These are phyloP conservation scores for Malus hybrid DNA, from an alignment of 331 rosid species.

Conservation along the genomic window DNA sequence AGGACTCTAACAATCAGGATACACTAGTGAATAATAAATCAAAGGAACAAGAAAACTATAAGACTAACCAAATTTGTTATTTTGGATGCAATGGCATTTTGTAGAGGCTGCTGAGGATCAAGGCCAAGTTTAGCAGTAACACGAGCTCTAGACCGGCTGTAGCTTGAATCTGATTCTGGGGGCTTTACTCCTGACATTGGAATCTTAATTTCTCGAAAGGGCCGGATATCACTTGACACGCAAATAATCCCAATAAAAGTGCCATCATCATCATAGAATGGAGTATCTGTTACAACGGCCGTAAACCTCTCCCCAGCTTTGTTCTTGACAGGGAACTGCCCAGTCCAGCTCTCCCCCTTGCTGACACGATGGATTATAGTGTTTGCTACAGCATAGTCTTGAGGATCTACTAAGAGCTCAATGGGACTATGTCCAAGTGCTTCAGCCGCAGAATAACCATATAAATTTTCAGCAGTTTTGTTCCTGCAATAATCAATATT, in stretches of 20 bases:
- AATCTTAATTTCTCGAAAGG: constrained; percentile 56
- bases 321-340: constrained; percentile 77
- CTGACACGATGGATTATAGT: constrained; percentile 46
- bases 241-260: constrained; percentile 65
- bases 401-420: constrained; percentile 60
- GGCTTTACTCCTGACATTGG: constrained; percentile 21
- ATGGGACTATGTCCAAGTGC: constrained; percentile 65
- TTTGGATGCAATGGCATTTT: constrained; percentile 73
- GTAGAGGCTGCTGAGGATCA: constrained; percentile 85
- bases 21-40: constrained; percentile 27
- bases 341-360: constrained; percentile 84
- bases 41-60: constrained; percentile 16
- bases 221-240: constrained; percentile 62
- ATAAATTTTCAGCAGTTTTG: constrained; percentile 73
- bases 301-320: constrained; percentile 63
- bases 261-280: constrained; percentile 79
- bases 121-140: constrained; percentile 66
- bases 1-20: constrained; percentile 33
- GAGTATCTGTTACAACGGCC: constrained; percentile 54
- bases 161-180: constrained; percentile 37
- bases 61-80: constrained; percentile 88
- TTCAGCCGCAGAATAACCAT: constrained; percentile 80
- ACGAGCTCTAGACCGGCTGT: constrained; percentile 32
- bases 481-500: constrained; percentile 56
- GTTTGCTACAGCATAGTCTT: constrained; percentile 39